Conservation (phyloP, 371 early-diverging fungal species). For the Rhizopus stolonifer region DNA sequence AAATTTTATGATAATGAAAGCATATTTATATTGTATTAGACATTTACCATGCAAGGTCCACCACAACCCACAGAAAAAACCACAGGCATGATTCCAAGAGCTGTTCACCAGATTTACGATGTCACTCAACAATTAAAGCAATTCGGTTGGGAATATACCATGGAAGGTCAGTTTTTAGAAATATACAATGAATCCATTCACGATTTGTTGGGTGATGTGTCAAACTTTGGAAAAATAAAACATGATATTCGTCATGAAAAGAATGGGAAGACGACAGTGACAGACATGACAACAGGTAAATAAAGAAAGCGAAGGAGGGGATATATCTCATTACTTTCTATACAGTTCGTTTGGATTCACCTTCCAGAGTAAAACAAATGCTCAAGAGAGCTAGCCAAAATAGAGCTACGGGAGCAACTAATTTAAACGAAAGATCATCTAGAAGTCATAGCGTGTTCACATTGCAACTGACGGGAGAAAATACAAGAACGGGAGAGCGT, state of each 20-base stretch:
- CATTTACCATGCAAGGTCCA: slow-evolving; percentile 77
- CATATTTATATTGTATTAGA: neutral
- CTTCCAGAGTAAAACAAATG: slow-evolving; percentile 69
- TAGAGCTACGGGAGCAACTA: slow-evolving; percentile 91
- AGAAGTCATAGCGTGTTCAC: slow-evolving; percentile 95
- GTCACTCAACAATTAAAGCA: slow-evolving; percentile 67
- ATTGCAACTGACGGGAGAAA: slow-evolving; percentile 74
- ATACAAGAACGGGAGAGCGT: slow-evolving; percentile 69
- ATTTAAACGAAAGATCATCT: slow-evolving; percentile 93
- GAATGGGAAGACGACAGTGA: slow-evolving; percentile 76
- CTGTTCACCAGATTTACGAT: slow-evolving; percentile 84
- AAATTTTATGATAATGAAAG: slow-evolving; percentile 8
- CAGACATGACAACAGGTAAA: slow-evolving; percentile 69
- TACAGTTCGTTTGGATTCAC: slow-evolving; percentile 58
- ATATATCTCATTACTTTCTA: neutral
- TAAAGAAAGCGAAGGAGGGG: neutral
- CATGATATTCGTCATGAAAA: slow-evolving; percentile 81
- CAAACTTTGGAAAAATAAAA: slow-evolving; percentile 54
- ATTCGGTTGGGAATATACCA: slow-evolving; percentile 87
- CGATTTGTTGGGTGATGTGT: slow-evolving; percentile 72
- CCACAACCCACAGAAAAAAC: slow-evolving; percentile 35
- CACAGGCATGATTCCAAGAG: slow-evolving; percentile 89
- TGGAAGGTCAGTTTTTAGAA: slow-evolving; percentile 90
- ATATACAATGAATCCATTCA: slow-evolving; percentile 96
- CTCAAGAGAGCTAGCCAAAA: slow-evolving; percentile 77